Evolutionary conservation across 2,329 filamentous ascomycete species (phyloP), one percentile per base, ranked within the genome.

Genomic region (Ceratocystis cacaofunesta): DNA sequence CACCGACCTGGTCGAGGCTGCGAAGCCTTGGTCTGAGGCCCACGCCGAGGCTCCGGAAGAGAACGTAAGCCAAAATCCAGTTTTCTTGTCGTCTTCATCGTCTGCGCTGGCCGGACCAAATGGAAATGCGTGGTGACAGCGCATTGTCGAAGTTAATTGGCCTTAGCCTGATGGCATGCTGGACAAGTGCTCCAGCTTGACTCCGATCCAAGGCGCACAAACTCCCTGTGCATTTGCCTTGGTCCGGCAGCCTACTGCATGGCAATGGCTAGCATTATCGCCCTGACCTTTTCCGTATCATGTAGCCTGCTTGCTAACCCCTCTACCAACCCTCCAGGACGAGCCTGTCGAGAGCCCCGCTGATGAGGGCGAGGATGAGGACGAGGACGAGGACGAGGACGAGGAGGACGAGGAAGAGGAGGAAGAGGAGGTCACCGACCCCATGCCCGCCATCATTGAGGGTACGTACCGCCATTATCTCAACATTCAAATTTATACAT

Each of bases 371-470:
- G 82, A 80, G 55, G 78, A 78, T 65, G 82, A 80, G 57, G 78
- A 77, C 50, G 81, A 77, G 7, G 81, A 80, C 50, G 81, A 77
- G 7, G 81, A 80, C 25, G 84, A 82, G 44, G 84, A 83, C 41
- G 85, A 82, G 28, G 85, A 86, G 55, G 87, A 86, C 30, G 87
- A 88, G 55, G 86, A 87, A 43, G 86, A 88, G 44, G 87, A 90
- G 22, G 89, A 92, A 68, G 89, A 94, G 63, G 89, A 92, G 69
- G 88, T 92, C 68, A 85, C 87, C 71, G 92, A 97, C 76, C 85
- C 87, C 71, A 95, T 95, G 83, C 89, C 92, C 69, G 83, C 84
- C 76, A 78, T 97, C 69, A 89, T 95, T 78, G 90, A 95, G 84
- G 91, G 94, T 97, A 78, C 82, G 90, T 57, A 57, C 50, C 28